phyloP scores from a whole-genome alignment of 1,284 basidiomycete species.

The Gymnopus androsaceus region DNA sequence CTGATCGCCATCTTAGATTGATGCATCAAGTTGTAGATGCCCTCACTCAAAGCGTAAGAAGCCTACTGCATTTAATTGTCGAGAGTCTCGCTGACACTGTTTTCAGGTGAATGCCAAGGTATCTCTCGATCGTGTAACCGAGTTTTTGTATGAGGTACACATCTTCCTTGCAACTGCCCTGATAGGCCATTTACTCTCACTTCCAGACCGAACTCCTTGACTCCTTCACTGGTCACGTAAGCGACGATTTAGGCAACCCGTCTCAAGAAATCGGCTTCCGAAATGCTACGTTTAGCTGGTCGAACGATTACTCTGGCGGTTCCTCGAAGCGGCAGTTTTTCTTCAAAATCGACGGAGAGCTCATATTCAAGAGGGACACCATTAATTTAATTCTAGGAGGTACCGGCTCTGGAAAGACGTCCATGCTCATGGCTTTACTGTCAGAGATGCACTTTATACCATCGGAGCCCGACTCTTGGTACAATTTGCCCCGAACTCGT shows the following conservation, averaged over 20 bases:
- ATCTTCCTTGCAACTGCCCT: background rate
- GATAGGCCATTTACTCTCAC: background rate
- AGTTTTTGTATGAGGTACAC: slow-evolving; percentile 43
- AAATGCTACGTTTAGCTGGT: slow-evolving; percentile 46
- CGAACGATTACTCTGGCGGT: slow-evolving; percentile 28
- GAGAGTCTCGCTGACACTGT: background rate
- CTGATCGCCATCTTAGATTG: too few species aligned
- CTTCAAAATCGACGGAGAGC: slow-evolving; percentile 48
- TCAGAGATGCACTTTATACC: slow-evolving; percentile 69
- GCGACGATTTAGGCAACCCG: background rate
- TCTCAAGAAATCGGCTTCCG: slow-evolving; percentile 39
- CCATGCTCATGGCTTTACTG: slow-evolving; percentile 57
- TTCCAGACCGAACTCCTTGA: slow-evolving; percentile 6
- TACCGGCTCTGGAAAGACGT: slow-evolving; percentile 48
- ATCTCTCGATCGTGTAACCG: slow-evolving; percentile 46
- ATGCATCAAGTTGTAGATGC: background rate
- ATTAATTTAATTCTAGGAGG: slow-evolving; percentile 67
- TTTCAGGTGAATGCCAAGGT: slow-evolving; percentile 30
- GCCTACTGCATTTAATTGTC: background rate
- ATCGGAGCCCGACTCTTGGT: slow-evolving; percentile 59
- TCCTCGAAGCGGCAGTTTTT: slow-evolving; percentile 43
- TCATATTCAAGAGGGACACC: slow-evolving; percentile 55
- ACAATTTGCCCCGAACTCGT: slow-evolving; percentile 61
- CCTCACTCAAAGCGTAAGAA: slow-evolving; percentile 1
- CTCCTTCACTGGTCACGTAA: background rate